Evolutionary conservation across 805 yeast species (phyloP).

Genomic region (Kazachstania bromeliacearum): DNA sequence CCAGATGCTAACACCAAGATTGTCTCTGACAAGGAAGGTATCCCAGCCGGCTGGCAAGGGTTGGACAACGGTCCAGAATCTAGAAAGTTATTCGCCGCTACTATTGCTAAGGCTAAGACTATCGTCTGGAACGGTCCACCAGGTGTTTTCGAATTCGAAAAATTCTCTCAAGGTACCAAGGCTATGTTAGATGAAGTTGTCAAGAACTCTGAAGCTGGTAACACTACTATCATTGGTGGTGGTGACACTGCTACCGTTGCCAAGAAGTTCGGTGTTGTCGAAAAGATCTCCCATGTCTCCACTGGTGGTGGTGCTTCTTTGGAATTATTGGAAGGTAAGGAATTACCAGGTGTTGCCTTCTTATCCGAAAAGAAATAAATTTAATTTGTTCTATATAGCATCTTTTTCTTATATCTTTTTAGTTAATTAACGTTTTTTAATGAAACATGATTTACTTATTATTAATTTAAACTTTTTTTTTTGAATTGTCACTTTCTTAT

Average conservation of each 20-base stretch:
- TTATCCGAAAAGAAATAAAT: constrained; percentile 58
- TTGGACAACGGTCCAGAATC: constrained; percentile 93
- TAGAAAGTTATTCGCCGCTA: constrained; percentile 63
- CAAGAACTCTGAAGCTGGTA: constrained; percentile 74
- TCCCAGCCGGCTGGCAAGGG: constrained; percentile 93
- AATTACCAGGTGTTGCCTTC: constrained; percentile 93
- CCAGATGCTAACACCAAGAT: constrained; percentile 79
- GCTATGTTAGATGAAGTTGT: constrained; percentile 82
- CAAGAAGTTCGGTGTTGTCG: constrained; percentile 94
- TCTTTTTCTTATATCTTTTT: background rate
- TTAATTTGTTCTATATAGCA: background rate
- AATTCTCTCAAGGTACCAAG: constrained; percentile 87
- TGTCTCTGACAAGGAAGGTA: constrained; percentile 86
- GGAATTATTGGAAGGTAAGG: constrained; percentile 98
- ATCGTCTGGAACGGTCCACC: constrained; percentile 99
- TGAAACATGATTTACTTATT: background rate
- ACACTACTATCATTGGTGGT: constrained; percentile 92
- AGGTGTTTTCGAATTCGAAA: constrained; percentile 97
- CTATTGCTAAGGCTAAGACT: constrained; percentile 90
- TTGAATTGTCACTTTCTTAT: background rate
- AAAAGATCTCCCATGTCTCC: constrained; percentile 94
- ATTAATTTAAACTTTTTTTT: background rate
- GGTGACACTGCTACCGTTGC: constrained; percentile 99
- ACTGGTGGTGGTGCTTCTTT: constrained; percentile 99
- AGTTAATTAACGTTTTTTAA: background rate